These are phyloP conservation scores for Sclerotinia minor DNA, from an alignment of 2,329 filamentous ascomycete genomes.

Conservation along the genomic window DNA sequence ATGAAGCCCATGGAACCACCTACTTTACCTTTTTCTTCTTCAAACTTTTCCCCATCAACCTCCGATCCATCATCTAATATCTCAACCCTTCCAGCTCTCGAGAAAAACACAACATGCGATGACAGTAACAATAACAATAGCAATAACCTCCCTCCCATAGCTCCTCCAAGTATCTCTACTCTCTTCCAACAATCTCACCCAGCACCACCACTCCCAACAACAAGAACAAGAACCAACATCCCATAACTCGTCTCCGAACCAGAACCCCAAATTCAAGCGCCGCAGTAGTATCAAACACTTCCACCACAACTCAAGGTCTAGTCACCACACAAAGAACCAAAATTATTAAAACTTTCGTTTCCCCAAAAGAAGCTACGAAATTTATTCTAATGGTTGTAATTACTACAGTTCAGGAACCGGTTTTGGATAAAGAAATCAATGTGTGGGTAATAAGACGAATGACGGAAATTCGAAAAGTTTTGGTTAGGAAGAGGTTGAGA, in stretches of 20 bases:
- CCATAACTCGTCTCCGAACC: neutral
- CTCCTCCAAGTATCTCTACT: neutral
- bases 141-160: neutral
- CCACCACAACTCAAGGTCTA: neutral
- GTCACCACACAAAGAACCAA: neutral
- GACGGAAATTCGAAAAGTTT: neutral
- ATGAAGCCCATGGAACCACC: slow-evolving; percentile 1
- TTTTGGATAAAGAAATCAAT: neutral
- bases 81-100: neutral
- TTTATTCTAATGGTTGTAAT: neutral
- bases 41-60: neutral
- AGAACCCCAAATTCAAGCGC: neutral
- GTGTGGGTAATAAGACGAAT: neutral
- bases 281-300: neutral
- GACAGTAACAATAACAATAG: neutral
- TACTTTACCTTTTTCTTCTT: neutral
- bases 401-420: neutral
- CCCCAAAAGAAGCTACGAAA: neutral
- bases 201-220: neutral
- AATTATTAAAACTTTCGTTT: slow-evolving; percentile 1
- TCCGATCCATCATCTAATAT: slow-evolving; percentile 5
- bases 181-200: neutral
- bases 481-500: neutral
- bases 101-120: neutral
- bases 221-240: neutral